Conservation (phyloP, 129 eudicot species). For the Pseudognaphalium luteoalbum region DNA sequence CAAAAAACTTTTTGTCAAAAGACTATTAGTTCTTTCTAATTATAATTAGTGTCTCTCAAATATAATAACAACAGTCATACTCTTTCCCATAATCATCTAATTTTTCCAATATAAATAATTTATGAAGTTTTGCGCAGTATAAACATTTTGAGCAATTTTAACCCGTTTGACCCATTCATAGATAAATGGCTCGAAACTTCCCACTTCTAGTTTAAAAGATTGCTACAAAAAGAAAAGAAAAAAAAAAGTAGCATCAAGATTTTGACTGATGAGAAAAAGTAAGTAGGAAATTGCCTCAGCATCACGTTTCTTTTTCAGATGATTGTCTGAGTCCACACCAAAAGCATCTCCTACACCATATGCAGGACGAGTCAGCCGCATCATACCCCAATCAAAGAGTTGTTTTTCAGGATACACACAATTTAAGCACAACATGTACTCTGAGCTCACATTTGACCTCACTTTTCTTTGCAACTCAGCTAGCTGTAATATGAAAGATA, state of each 20-base stretch:
- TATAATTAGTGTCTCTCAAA: neutral
- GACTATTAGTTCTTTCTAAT: neutral
- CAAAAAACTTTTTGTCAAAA: neutral
- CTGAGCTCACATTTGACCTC: constrained; percentile 85
- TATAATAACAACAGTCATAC: too few relatives aligned
- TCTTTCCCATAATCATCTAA: neutral
- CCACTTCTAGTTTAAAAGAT: neutral
- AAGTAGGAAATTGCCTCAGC: constrained; percentile 57
- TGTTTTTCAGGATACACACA: constrained; percentile 84
- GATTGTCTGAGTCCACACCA: constrained; percentile 68
- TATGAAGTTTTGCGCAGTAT: neutral
- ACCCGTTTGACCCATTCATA: too few relatives aligned
- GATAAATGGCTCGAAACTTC: neutral
- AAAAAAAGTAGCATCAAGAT: neutral
- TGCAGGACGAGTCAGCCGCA: constrained; percentile 66
- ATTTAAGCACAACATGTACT: constrained; percentile 72
- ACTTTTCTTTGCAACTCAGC: constrained; percentile 90
- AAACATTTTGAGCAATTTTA: too few relatives aligned
- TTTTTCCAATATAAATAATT: too few relatives aligned
- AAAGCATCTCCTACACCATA: constrained; percentile 95
- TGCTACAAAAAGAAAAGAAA: neutral
- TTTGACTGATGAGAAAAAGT: neutral
- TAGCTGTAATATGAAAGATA: constrained; percentile 51
- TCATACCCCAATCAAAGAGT: constrained; percentile 95
- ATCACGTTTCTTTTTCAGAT: constrained; percentile 84